These are phyloP conservation scores for Ceratonia siliqua DNA, from an alignment of 306 rosid genomes.

Conservation along the genomic window DNA sequence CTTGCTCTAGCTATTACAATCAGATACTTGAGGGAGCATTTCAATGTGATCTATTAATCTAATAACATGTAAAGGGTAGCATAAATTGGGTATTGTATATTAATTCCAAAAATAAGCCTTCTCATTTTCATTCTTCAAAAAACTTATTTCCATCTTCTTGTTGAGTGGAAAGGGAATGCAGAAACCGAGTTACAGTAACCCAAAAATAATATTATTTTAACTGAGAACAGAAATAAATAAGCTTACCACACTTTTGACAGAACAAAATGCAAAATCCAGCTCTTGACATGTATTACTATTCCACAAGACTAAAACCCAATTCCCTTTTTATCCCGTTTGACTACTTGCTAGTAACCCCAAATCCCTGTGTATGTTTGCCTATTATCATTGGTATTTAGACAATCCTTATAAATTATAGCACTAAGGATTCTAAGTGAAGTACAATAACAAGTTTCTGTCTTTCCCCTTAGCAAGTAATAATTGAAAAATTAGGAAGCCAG, in stretches of 20 bases:
- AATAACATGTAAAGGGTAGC: too few relatives aligned
- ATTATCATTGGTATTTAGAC: neutral
- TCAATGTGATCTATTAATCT: too few relatives aligned
- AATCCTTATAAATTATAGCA: neutral
- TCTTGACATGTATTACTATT: neutral
- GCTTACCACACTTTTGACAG: neutral
- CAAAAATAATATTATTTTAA: too few relatives aligned
- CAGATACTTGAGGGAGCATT: too few relatives aligned
- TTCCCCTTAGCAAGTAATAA: too few relatives aligned
- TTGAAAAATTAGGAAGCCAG: neutral
- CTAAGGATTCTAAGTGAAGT: neutral
- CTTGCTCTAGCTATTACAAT: too few relatives aligned
- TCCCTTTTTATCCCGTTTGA: neutral
- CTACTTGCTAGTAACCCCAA: neutral
- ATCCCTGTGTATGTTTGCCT: neutral
- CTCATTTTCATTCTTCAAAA: neutral
- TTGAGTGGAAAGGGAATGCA: too few relatives aligned
- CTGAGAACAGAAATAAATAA: too few relatives aligned
- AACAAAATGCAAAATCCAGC: neutral
- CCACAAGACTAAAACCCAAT: neutral
- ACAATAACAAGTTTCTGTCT: neutral
- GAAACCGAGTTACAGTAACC: too few relatives aligned
- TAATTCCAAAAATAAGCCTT: neutral
- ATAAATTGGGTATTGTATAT: too few relatives aligned
- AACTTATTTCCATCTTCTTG: neutral